These are phyloP conservation scores for Lichenothelia convexa DNA, from an alignment of 495 filamentous ascomycete species.

Conservation along the genomic window DNA sequence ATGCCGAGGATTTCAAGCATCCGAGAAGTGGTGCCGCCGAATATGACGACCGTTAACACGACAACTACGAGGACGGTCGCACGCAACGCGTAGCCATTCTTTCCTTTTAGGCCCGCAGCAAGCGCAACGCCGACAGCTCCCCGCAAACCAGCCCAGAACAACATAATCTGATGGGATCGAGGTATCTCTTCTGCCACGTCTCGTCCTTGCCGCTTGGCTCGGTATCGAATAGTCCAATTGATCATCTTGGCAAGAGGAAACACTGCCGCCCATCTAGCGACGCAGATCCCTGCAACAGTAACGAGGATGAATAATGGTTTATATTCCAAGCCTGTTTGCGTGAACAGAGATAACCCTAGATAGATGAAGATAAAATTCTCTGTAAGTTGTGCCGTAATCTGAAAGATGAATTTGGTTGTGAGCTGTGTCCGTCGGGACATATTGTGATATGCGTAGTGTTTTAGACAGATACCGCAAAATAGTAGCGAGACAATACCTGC, in stretches of 20 bases:
- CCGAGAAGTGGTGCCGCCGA: constrained; percentile 92
- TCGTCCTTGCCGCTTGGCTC: constrained; percentile 58
- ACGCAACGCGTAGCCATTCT: constrained; percentile 58
- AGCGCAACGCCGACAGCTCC: constrained; percentile 93
- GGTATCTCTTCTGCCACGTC: constrained; percentile 81
- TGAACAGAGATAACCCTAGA: constrained; percentile 82
- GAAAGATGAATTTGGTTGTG: constrained; percentile 95
- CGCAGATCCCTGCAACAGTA: constrained; percentile 76
- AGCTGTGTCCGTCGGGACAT: constrained; percentile 96
- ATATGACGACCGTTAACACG: constrained; percentile 94
- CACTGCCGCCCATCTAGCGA: constrained; percentile 78
- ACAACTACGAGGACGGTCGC: constrained; percentile 94
- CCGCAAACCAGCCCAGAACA: constrained; percentile 94
- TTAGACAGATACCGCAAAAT: constrained; percentile 94
- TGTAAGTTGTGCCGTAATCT: constrained; percentile 81
- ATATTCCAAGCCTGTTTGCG: constrained; percentile 68
- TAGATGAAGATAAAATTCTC: constrained; percentile 99
- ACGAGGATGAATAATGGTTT: constrained; percentile 93
- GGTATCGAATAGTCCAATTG: constrained; percentile 85
- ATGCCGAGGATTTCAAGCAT: constrained; percentile 96
- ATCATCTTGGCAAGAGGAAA: constrained; percentile 82
- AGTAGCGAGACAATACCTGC: constrained; percentile 88
- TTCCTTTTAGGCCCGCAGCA: constrained; percentile 68
- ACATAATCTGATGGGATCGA: constrained; percentile 85
- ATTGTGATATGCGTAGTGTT: constrained; percentile 99